Evolutionary conservation across 306 rosid species (phyloP), one percentile per base, ranked within the genome.

Genomic region (Potentilla sterilis): DNA sequence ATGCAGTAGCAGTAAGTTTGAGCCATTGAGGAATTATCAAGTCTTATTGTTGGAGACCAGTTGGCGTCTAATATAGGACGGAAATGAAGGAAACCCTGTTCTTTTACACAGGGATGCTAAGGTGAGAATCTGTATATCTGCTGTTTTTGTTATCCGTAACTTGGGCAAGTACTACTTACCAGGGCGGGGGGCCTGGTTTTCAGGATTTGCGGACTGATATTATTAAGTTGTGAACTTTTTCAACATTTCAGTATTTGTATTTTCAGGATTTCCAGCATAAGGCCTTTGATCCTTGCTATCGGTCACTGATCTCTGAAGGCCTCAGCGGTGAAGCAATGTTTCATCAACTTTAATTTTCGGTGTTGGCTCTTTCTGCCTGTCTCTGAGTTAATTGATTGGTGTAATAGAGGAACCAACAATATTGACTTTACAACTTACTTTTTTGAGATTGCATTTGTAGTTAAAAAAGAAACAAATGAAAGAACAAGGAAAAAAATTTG

Each of bases 281-380:
- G 73, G 77, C 19, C 75, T 73, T 90, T 4, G 85, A 83, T 83
- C 75, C 78, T 83, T 54, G 62, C 74, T 24, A 46, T 62, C 75
- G 9, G 67, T 79, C 72, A 48, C 49, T 49, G 87, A 79, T 85
- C 80, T 81, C 68, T 62, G 71, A 40, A 47, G 74, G 77, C 72
- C 41, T 77, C 37, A n/a, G 72, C 32, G 74, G 75, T 65, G 63
- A 75, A 62, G 52, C 32, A 67, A 69, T 69, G 87, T 78, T 40
- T 85, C 72, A 64, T 75, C 34, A 48, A 9, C 32, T 77, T 38
- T 72, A 48, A 70, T 32, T 55, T 79, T 85, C 63, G 42, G 58
- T 80, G 85, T 80, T 70, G 76, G 82, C 67, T 62, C n/a, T 69
- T 37, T 78, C 67, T 40, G 0, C 57, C 49, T 21, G 19, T 24